Evolutionary conservation across 805 yeast genomes (phyloP), one percentile per base, ranked within the genome.

Genomic region (Starmera pachycereana): DNA sequence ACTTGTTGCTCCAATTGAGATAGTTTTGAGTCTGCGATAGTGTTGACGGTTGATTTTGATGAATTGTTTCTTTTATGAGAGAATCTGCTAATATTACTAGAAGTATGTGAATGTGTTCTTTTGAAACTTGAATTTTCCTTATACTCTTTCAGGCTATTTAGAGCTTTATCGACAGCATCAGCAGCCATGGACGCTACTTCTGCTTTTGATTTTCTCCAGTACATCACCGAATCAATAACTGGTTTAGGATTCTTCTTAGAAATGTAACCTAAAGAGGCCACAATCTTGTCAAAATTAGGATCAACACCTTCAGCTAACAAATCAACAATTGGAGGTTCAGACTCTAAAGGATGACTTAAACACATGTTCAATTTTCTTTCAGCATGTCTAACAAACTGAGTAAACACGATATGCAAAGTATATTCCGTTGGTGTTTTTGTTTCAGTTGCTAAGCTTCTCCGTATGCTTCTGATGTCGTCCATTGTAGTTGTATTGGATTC

Each of bases 141-240:
- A 33, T 61, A 57, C 12, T 61, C 66, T 46, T 56, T 60, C 9
- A 49, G 35, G 0, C 52, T 55, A 7, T 40, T 47, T 0, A 63
- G 32, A 2, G 66, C 65, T 40, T 57, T 66, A 38, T 74, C 78
- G 12, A 71, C 67, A 33, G 69, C 71, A 14, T 75, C 68, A 4
- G 78, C 70, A 1, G 82, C 77, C 59, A 72, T 65, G 27, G 76
- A 74, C 2, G 95, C 86, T 4, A 83, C 80, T 51, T 90, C 97
- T 12, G 94, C 79, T 58, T 92, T 92, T 2, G 90, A 77, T 57
- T 90, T 86, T 44, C 97, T 72, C 99, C 99, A 92, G 56, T 85
- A 89, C 97, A 92, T 89, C 44, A 92, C 95, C 7, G 95, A 87
- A 58, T 92, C 99, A 29, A 94, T 88, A 2, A 92, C 96, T 0